Evolutionary conservation across 140 eudicot species (phyloP), one percentile per base, ranked within the genome.

Genomic region (Anethum foeniculum): DNA sequence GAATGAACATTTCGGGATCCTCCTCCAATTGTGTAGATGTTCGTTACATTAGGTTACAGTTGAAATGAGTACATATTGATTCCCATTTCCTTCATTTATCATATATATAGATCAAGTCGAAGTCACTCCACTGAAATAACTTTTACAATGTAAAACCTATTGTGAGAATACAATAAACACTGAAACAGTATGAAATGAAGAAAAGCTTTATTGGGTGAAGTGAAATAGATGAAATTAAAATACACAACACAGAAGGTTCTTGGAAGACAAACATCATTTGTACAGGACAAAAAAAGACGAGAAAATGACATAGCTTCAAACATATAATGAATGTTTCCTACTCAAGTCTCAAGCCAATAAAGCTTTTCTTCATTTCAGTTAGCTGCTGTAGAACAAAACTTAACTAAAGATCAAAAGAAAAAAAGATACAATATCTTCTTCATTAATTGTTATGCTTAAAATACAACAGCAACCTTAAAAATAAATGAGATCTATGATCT

Each of bases 201-300:
- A 0, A 77, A 51, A 77, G 80, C 34, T 51, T 32, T 51, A 51
- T 4, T 48, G 34, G 19, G 28, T 56, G 28, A 18, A 23, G 28
- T 48, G 78, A 71, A 78, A 36, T n/a, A n/a, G n/a, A n/a, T n/a
- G n/a, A n/a, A n/a, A n/a, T n/a, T n/a, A n/a, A n/a, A n/a, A n/a
- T n/a, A 49, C 85, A 68, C 75, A 69, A 82, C 79, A 78, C 34
- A 16, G 36, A 28, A 83, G 75, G 16, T 39, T 27, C 28, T 47
- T 16, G 52, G 76, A 44, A 30, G 36, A 52, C 54, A 74, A 64
- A 83, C 83, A 79, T 83, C 58, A 79, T 83, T 72, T 83, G 83
- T 83, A 83, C 78, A 84, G 56, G 49, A 11, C 51, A 1, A 1
- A n/a, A 60, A 5, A 18, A 21, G 10, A 23, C 1, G 23, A 56